Conservation (phyloP, 2,329 filamentous ascomycete species). For the Botrytis fragariae region DNA sequence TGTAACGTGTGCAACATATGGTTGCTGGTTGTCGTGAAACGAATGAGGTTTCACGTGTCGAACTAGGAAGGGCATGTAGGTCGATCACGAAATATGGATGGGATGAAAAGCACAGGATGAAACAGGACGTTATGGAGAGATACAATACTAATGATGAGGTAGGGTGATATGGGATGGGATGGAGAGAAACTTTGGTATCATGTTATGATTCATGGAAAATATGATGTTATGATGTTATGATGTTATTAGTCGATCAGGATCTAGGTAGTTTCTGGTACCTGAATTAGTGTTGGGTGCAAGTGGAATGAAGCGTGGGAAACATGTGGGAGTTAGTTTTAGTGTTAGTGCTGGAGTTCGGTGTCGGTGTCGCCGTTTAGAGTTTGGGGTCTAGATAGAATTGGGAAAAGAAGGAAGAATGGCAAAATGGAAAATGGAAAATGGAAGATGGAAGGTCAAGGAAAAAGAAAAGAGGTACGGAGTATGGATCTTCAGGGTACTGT, state of each 20-base stretch:
- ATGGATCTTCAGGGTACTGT: neutral
- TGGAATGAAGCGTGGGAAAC: neutral
- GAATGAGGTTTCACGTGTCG: neutral
- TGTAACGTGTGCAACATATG: neutral
- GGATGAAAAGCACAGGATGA: neutral
- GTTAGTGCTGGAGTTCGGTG: neutral
- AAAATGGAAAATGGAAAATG: neutral
- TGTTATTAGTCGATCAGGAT: neutral
- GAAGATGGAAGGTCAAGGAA: neutral
- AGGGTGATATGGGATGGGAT: neutral
- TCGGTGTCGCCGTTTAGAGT: neutral
- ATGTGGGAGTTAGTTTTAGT: neutral
- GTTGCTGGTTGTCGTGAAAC: neutral
- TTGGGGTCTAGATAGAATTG: neutral
- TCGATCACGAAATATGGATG: neutral
- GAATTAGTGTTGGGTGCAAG: neutral
- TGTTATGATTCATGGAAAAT: neutral
- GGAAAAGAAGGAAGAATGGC: neutral
- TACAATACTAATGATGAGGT: neutral
- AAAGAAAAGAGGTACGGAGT: neutral
- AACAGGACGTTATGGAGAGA: neutral
- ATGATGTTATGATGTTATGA: neutral
- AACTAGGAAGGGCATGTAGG: neutral
- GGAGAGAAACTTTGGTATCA: neutral
- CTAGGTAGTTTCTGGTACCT: neutral